These are phyloP conservation scores for Ceratobasidium sp. DNA, from an alignment of 1,284 basidiomycete genomes.

Conservation along the genomic window DNA sequence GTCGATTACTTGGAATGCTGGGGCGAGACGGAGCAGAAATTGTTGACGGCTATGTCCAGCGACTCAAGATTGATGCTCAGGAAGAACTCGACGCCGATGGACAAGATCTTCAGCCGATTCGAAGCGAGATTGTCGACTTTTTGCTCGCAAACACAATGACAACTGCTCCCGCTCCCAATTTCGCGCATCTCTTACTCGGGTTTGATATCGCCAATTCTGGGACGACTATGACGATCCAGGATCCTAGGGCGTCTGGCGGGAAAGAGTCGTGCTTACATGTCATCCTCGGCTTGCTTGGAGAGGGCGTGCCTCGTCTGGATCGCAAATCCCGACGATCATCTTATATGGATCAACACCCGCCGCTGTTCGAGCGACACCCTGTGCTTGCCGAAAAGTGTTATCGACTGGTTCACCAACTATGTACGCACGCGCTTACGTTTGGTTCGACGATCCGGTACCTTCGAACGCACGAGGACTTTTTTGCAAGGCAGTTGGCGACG, in stretches of 20 bases:
- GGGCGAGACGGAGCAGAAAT: conserved; percentile 69
- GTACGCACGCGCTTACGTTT: conserved; percentile 83
- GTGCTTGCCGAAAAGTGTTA: conserved; percentile 88
- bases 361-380: conserved; percentile 73
- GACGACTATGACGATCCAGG: conserved; percentile 68
- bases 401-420: conserved; percentile 84
- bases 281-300: conserved; percentile 77
- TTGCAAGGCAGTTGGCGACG: conserved; percentile 79
- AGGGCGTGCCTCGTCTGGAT: conserved; percentile 66
- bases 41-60: conserved; percentile 77
- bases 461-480: conserved; percentile 88
- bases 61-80: conserved; percentile 68
- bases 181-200: conserved; percentile 87
- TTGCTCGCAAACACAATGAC: conserved; percentile 80
- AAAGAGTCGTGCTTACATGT: conserved; percentile 80
- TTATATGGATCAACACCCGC: conserved; percentile 51
- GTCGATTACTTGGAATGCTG: conserved; percentile 31
- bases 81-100: conserved; percentile 56
- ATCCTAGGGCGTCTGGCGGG: conserved; percentile 75
- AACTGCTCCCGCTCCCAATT: conserved; percentile 75
- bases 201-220: conserved; percentile 63
- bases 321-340: conserved; percentile 47
- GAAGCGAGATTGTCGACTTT: conserved; percentile 84
- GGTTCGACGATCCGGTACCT: conserved; percentile 87
- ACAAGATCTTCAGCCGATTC: conserved; percentile 68